Evolutionary conservation across 1,139 yeast genomes (phyloP).

Genomic region (Saccharomycopsis hybrid): DNA sequence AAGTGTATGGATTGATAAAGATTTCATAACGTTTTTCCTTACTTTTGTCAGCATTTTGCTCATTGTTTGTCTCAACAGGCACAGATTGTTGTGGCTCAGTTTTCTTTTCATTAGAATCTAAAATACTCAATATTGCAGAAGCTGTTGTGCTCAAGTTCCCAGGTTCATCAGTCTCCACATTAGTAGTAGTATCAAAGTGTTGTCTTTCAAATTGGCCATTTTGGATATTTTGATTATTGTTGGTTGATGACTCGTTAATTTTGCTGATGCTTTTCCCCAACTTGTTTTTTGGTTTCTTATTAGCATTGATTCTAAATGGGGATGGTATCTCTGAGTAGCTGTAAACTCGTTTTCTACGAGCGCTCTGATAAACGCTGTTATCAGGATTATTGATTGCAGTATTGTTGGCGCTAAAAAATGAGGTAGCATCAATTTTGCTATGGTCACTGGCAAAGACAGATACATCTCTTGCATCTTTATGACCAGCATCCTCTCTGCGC

Average conservation of each 20-base stretch:
- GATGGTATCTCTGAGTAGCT: slow-evolving; percentile 10
- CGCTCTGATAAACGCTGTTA: neutral
- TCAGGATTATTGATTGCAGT: neutral
- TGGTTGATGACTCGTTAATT: neutral
- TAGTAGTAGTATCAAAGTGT: neutral
- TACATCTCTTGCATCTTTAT: neutral
- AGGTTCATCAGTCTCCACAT: neutral
- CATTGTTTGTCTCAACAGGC: too few relatives aligned
- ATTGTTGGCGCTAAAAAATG: neutral
- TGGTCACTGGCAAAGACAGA: neutral
- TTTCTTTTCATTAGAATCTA: slow-evolving; percentile 1
- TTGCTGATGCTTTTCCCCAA: neutral
- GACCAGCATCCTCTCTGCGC: neutral
- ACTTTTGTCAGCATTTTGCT: neutral
- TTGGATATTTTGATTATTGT: neutral
- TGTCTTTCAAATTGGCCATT: neutral
- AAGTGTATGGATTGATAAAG: slow-evolving; percentile 16
- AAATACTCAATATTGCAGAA: slow-evolving; percentile 13
- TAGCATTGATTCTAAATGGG: slow-evolving; percentile 12
- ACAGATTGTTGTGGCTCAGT: neutral
- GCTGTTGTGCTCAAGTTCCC: slow-evolving; percentile 16
- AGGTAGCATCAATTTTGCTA: too few relatives aligned
- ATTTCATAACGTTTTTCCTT: slow-evolving; percentile 12
- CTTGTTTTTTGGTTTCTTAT: slow-evolving; percentile 1
- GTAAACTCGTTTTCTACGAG: slow-evolving; percentile 7